Percentiles rank a stretch among this genome's conserved stretches.
Conservation (phyloP, 2,329 filamentous ascomycete genomes). For the Alternaria incomplexa region DNA sequence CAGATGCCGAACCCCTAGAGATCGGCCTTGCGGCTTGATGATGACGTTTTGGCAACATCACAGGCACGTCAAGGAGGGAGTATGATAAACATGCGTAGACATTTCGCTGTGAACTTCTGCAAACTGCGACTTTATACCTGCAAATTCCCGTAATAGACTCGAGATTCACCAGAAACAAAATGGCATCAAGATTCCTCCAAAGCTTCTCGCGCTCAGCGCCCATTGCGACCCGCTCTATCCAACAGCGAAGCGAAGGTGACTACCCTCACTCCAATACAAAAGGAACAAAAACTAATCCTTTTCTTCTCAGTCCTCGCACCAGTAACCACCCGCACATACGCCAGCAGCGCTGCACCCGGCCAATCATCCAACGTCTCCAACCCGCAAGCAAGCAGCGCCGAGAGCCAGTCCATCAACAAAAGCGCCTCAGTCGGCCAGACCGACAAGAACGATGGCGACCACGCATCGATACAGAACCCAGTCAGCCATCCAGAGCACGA, state of each 20-base stretch:
- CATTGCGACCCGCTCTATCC: background rate
- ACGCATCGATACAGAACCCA: conserved; percentile 14
- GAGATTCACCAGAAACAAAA: background rate
- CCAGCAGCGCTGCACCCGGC: conserved; percentile 7
- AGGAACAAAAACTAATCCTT: background rate
- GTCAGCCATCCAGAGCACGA: conserved; percentile 17
- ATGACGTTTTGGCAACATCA: conserved; percentile 10
- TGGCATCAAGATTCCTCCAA: conserved; percentile 7
- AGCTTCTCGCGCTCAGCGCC: conserved; percentile 11
- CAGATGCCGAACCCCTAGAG: background rate
- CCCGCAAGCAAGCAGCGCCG: conserved; percentile 14
- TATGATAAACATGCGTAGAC: background rate
- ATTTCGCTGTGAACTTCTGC: background rate
- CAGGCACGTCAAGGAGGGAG: background rate
- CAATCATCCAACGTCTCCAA: conserved; percentile 20
- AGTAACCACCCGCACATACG: conserved; percentile 9
- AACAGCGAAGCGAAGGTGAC: conserved; percentile 8
- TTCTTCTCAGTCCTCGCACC: background rate
- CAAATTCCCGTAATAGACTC: rapidly evolving
- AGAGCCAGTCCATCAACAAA: conserved; percentile 19
- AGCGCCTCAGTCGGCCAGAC: conserved; percentile 11
- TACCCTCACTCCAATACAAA: rapidly evolving
- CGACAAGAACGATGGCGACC: conserved; percentile 9
- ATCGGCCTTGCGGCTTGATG: background rate
- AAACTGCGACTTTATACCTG: background rate